Evolutionary conservation across 805 yeast species (phyloP).

Genomic region (Yamadazyma scolyti): DNA sequence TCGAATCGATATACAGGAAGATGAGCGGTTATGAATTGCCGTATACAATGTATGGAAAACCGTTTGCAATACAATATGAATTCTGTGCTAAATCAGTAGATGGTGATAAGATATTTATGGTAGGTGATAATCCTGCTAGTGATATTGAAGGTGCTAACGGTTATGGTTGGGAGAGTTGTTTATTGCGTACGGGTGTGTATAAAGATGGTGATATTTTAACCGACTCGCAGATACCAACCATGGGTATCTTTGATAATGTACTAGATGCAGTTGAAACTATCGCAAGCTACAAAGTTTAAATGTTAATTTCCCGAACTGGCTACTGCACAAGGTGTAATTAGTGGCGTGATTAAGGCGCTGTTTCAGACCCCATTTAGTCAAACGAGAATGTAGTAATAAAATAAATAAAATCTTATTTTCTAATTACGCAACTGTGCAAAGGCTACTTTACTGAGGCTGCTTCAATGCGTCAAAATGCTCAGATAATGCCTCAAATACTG

Average conservation of each 20-base stretch:
- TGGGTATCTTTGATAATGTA: slow-evolving; percentile 50
- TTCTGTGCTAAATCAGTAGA: slow-evolving; percentile 68
- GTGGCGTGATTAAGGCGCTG: too few species aligned
- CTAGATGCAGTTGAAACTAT: slow-evolving; percentile 47
- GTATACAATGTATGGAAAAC: slow-evolving; percentile 74
- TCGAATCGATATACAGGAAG: slow-evolving; percentile 57
- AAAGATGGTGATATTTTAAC: slow-evolving; percentile 42
- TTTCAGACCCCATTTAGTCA: too few species aligned
- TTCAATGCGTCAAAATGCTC: too few species aligned
- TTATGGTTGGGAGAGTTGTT: slow-evolving; percentile 84
- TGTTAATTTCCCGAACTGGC: too few species aligned
- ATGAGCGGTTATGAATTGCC: slow-evolving; percentile 46
- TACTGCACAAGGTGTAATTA: too few species aligned
- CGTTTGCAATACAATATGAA: slow-evolving; percentile 73
- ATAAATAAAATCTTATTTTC: too few species aligned
- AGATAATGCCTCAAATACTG: too few species aligned
- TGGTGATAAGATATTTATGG: slow-evolving; percentile 75
- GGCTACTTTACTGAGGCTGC: too few species aligned
- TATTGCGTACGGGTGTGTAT: slow-evolving; percentile 88
- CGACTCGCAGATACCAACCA: slow-evolving; percentile 44
- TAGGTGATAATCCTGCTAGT: slow-evolving; percentile 94
- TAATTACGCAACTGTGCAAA: too few species aligned
- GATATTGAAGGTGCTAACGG: slow-evolving; percentile 88
- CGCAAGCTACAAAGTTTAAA: too few species aligned
- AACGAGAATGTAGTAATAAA: too few species aligned